Evolutionary conservation across 805 yeast species (phyloP).

Genomic region (Dipodascopsis uninucleata): DNA sequence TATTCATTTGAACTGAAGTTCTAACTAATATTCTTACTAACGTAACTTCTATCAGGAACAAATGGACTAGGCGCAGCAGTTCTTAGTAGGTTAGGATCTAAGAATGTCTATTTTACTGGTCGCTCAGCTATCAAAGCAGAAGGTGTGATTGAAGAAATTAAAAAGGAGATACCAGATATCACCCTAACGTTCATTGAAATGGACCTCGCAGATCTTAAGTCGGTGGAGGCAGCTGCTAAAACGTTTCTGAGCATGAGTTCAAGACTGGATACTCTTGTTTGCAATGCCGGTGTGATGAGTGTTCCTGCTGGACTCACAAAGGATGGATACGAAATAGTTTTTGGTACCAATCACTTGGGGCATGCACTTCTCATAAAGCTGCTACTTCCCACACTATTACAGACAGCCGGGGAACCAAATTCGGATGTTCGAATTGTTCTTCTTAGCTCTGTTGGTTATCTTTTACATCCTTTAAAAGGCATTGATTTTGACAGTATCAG

Average conservation of each 20-base stretch:
- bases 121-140: background rate
- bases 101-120: slow-evolving; percentile 1
- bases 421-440: slow-evolving; percentile 10
- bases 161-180: background rate
- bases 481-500: slow-evolving; percentile 3
- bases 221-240: slow-evolving; percentile 21
- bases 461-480: slow-evolving; percentile 3
- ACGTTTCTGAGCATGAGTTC: slow-evolving; percentile 5
- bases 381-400: slow-evolving; percentile 10
- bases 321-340: slow-evolving; percentile 71
- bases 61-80: too few relatives aligned
- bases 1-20: too few relatives aligned
- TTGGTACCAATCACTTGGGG: slow-evolving; percentile 73
- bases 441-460: slow-evolving; percentile 2
- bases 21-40: too few relatives aligned
- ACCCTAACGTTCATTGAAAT: slow-evolving; percentile 5
- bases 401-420: slow-evolving; percentile 10
- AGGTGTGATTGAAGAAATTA: background rate
- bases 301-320: slow-evolving; percentile 61
- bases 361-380: slow-evolving; percentile 64
- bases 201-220: slow-evolving; percentile 20
- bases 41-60: too few relatives aligned
- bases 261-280: slow-evolving; percentile 56
- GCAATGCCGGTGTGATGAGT: slow-evolving; percentile 79
- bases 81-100: too few relatives aligned